A percentile compares a stretch with the other conserved stretches of the same genome.
phyloP scores from a whole-genome alignment of 495 filamentous ascomycete genomes.

The Rhypophila decipiens region DNA sequence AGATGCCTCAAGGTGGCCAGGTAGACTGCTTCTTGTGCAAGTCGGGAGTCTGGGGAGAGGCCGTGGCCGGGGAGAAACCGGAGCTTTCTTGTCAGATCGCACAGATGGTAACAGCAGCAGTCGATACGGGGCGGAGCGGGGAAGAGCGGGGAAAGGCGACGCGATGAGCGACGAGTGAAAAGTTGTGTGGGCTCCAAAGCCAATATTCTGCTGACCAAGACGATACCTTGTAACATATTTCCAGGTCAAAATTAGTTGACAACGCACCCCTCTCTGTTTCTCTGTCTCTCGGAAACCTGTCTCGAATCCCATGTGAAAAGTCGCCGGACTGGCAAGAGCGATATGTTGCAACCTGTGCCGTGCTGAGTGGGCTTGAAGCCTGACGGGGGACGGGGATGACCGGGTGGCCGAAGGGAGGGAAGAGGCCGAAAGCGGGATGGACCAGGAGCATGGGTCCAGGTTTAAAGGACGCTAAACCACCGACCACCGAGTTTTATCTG shows the following conservation, averaged over 20 bases:
- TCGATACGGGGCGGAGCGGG: conserved; percentile 7
- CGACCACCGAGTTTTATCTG: not conserved
- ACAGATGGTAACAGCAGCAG: conserved; percentile 1
- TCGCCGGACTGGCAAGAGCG: not conserved
- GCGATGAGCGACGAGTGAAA: too few relatives aligned
- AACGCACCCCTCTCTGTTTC: too few relatives aligned
- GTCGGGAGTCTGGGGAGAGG: too few relatives aligned
- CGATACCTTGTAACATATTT: too few relatives aligned
- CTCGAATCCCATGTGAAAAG: too few relatives aligned
- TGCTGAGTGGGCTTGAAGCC: not conserved
- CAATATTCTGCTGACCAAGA: too few relatives aligned
- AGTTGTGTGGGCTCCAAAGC: too few relatives aligned
- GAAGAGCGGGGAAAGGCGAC: conserved; percentile 1
- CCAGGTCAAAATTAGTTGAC: too few relatives aligned
- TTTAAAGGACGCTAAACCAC: not conserved
- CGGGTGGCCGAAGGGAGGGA: not conserved
- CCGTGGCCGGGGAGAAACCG: not conserved
- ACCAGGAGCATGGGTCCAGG: not conserved
- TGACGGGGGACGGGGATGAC: not conserved
- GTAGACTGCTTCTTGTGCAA: too few relatives aligned
- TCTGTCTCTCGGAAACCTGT: too few relatives aligned
- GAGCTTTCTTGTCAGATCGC: not conserved
- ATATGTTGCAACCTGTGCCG: not conserved
- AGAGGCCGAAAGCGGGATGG: not conserved
- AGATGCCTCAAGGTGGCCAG: too few relatives aligned